Conservation (phyloP, 306 rosid species). For the Inga oerstediana region DNA sequence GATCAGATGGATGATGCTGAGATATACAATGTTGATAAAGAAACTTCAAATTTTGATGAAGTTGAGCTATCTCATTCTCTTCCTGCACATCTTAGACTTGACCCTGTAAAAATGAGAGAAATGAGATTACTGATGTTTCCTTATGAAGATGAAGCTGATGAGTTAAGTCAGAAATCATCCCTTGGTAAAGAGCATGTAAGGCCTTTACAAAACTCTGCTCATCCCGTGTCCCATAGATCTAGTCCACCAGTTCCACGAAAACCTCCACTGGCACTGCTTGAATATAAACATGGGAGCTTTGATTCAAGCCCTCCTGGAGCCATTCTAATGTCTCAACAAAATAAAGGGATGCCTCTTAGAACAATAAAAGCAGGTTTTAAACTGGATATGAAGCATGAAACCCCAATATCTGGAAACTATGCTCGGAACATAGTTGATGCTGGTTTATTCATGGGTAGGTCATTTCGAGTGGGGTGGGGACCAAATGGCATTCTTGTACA, state of each 20-base stretch:
- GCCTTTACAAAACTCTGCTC: constrained; percentile 58
- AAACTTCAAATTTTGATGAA: constrained; percentile 45
- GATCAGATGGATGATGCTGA: constrained; percentile 48
- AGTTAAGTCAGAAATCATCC: constrained; percentile 44
- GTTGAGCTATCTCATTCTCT: constrained; percentile 84
- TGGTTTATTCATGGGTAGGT: constrained; percentile 93
- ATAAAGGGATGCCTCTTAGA: constrained; percentile 60
- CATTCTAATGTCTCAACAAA: constrained; percentile 83
- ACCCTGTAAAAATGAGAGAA: constrained; percentile 88
- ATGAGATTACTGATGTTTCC: constrained; percentile 92
- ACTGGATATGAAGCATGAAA: constrained; percentile 75
- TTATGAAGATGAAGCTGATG: constrained; percentile 58
- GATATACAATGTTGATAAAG: constrained; percentile 58
- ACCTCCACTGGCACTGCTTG: constrained; percentile 86
- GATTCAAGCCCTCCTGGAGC: constrained; percentile 72
- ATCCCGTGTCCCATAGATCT: constrained; percentile 44
- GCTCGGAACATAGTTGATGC: constrained; percentile 88
- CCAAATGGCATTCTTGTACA: constrained; percentile 93
- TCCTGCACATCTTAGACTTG: constrained; percentile 95
- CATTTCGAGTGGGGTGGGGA: constrained; percentile 98
- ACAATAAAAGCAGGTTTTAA: constrained; percentile 69
- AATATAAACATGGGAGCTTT: constrained; percentile 76
- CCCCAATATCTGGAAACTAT: constrained; percentile 61
- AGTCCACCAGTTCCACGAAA: constrained; percentile 70
- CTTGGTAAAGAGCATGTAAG: constrained; percentile 53